These are phyloP conservation scores for Lachnellula hyalina DNA, from an alignment of 2,329 filamentous ascomycete genomes.

Conservation along the genomic window DNA sequence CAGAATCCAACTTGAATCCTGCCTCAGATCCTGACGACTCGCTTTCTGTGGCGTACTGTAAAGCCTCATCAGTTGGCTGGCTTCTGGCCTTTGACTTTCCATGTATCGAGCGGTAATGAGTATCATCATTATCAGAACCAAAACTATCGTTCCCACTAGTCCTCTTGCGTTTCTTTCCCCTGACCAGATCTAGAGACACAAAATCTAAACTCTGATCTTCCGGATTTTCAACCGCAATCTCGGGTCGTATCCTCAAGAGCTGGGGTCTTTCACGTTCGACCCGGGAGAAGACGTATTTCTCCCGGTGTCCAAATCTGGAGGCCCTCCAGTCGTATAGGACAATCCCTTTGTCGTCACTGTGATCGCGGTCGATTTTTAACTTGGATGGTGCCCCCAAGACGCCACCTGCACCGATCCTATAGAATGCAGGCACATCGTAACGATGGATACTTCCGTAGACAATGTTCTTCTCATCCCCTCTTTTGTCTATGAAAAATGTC, in stretches of 20 bases:
- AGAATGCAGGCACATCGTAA: conserved; percentile 66
- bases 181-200: conserved; percentile 39
- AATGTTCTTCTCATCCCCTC: conserved; percentile 71
- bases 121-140: conserved; percentile 41
- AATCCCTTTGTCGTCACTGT: conserved; percentile 47
- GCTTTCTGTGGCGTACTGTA: conserved; percentile 43
- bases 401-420: conserved; percentile 60
- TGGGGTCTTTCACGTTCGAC: conserved; percentile 35
- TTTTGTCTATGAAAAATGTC: conserved; percentile 61
- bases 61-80: conserved; percentile 22
- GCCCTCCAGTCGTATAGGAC: conserved; percentile 38
- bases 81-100: conserved; percentile 50
- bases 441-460: conserved; percentile 70
- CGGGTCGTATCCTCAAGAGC: conserved; percentile 37
- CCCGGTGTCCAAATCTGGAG: conserved; percentile 20
- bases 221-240: conserved; percentile 22
- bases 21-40: conserved; percentile 35
- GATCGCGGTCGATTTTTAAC: conserved; percentile 61
- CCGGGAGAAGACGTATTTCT: conserved; percentile 44
- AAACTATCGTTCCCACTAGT: conserved; percentile 33
- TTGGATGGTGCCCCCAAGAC: conserved; percentile 61
- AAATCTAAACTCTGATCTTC: conserved; percentile 38
- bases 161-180: conserved; percentile 25
- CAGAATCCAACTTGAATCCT: conserved; percentile 29
- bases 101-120: conserved; percentile 61